A percentile compares a stretch with the other conserved stretches of the same genome.
Evolutionary conservation across 768 basidiomycete species (phyloP).

Genomic region (Filobasidium floriforme): DNA sequence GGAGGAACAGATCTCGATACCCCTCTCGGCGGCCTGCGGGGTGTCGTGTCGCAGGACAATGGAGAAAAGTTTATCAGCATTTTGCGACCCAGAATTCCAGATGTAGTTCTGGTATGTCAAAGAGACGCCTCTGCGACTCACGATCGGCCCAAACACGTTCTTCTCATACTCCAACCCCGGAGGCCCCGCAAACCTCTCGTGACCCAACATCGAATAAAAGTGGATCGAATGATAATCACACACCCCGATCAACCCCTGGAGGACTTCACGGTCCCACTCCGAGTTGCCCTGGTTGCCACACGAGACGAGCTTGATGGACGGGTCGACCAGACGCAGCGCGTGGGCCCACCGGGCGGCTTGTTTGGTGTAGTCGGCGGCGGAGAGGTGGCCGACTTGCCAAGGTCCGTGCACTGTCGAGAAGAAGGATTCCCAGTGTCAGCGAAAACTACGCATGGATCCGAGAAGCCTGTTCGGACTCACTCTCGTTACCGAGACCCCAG

Average conservation of each 20-base stretch:
- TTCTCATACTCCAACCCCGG: slow-evolving; percentile 47
- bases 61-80: too few species aligned
- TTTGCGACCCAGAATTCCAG: not conserved
- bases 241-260: slow-evolving; percentile 37
- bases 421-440: too few species aligned
- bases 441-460: too few species aligned
- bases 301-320: slow-evolving; percentile 53
- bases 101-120: too few species aligned
- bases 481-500: slow-evolving; percentile 52
- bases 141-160: slow-evolving; percentile 54
- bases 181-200: slow-evolving; percentile 26
- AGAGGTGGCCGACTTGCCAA: slow-evolving; percentile 55
- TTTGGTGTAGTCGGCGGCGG: slow-evolving; percentile 53
- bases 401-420: slow-evolving; percentile 38
- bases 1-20: slow-evolving; percentile 50
- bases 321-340: slow-evolving; percentile 55
- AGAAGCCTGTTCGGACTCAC: slow-evolving; percentile 43
- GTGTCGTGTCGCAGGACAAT: too few species aligned
- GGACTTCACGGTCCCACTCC: slow-evolving; percentile 47
- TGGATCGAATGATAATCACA: slow-evolving; percentile 52
- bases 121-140: slow-evolving; percentile 24
- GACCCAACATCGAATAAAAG: slow-evolving; percentile 41
- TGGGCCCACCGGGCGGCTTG: slow-evolving; percentile 59
- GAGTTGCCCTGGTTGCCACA: slow-evolving; percentile 49
- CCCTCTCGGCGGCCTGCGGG: slow-evolving; percentile 50